Conservation (phyloP, 176 grass and related monocot genomes). For the Secale cereale region DNA sequence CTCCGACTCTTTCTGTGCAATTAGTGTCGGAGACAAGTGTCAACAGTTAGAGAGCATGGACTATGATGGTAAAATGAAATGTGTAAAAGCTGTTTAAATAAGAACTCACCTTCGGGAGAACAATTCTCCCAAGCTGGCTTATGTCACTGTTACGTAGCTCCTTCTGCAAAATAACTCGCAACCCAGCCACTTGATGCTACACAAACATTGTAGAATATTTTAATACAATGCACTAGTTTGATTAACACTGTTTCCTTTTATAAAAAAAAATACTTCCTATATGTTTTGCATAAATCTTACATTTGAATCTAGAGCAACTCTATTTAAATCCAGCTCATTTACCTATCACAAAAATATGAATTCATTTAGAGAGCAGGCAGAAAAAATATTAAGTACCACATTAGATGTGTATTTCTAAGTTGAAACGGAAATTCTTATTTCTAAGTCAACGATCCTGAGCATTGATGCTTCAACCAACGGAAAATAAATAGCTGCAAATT, state of each 20-base stretch:
- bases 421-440: background rate
- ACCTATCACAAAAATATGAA: slow-evolving; percentile 48
- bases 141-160: slow-evolving; percentile 84
- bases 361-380: slow-evolving; percentile 11
- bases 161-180: slow-evolving; percentile 85
- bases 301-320: slow-evolving; percentile 57
- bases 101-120: slow-evolving; percentile 84
- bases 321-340: slow-evolving; percentile 64
- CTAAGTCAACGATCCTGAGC: too few species aligned
- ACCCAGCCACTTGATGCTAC: slow-evolving; percentile 58
- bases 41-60: background rate
- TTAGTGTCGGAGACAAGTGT: slow-evolving; percentile 1
- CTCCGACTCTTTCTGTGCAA: slow-evolving; percentile 83
- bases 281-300: slow-evolving; percentile 58
- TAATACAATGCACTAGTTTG: slow-evolving; percentile 15
- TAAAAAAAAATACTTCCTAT: background rate
- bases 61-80: background rate
- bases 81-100: slow-evolving; percentile 5
- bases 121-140: slow-evolving; percentile 81
- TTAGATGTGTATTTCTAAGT: background rate
- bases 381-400: background rate
- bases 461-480: background rate
- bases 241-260: background rate
- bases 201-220: slow-evolving; percentile 40
- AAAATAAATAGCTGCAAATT: background rate